Conservation (phyloP, 1,139 yeast genomes). For the Kluyveromyces sp. region DNA sequence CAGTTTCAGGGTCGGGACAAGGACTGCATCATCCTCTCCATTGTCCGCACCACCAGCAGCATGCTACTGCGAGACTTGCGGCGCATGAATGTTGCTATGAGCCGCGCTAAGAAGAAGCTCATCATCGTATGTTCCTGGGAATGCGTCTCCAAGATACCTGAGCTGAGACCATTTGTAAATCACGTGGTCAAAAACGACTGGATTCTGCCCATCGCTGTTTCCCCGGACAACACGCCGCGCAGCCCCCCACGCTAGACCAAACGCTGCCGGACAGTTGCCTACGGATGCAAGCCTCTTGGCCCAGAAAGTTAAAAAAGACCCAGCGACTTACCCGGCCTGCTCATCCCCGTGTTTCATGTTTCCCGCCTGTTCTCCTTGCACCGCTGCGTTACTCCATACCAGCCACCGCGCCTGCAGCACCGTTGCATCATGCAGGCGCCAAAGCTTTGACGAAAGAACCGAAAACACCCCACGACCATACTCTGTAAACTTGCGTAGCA, state of each 20-base stretch:
- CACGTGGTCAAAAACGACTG: slow-evolving; percentile 55
- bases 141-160: slow-evolving; percentile 51
- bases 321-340: slow-evolving; percentile 1
- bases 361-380: no score
- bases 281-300: no score
- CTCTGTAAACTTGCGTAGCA: no score
- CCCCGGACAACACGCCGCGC: no score
- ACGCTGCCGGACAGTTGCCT: no score
- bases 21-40: slow-evolving; percentile 77
- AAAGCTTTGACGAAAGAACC: no score
- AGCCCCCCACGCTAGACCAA: no score
- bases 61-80: slow-evolving; percentile 83
- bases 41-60: slow-evolving; percentile 72
- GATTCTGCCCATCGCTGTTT: slow-evolving; percentile 34
- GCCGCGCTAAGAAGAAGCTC: slow-evolving; percentile 80
- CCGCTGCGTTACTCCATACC: no score
- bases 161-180: slow-evolving; percentile 56
- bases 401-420: no score
- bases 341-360: background rate
- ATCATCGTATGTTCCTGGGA: slow-evolving; percentile 71
- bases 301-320: no score
- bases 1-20: slow-evolving; percentile 95
- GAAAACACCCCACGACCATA: no score
- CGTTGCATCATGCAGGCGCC: no score
- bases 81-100: slow-evolving; percentile 87